phyloP scores from a whole-genome alignment of 352 stramenopile genomes.

The Pythium sukuiense region DNA sequence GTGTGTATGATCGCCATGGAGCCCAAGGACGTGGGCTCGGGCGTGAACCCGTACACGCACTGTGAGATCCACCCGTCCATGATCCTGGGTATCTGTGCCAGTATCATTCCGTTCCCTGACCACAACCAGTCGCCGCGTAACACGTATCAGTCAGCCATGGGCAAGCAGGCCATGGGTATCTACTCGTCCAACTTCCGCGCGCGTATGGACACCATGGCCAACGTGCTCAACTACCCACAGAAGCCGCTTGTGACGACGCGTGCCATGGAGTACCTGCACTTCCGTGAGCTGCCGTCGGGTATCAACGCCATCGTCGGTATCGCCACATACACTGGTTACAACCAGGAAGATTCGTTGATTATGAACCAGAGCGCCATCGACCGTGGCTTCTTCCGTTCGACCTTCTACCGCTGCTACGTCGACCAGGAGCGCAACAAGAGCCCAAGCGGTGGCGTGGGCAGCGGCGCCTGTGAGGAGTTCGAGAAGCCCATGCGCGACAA shows the following conservation, averaged over 20 bases:
- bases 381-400: conserved; percentile 98
- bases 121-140: conserved; percentile 99
- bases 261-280: conserved; percentile 99
- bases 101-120: conserved; percentile 99
- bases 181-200: conserved; percentile 99
- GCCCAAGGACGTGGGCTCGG: conserved; percentile 89
- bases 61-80: conserved; percentile 99
- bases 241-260: conserved; percentile 98
- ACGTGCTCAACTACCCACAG: conserved; percentile 99
- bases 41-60: conserved; percentile 97
- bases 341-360: conserved; percentile 99
- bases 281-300: conserved; percentile 97
- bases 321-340: conserved; percentile 93
- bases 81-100: conserved; percentile 99
- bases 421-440: conserved; percentile 92
- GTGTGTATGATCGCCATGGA: conserved; percentile 99
- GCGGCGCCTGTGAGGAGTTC: conserved; percentile 90
- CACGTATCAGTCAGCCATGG: conserved; percentile 99
- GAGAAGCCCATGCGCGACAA: conserved; percentile 96
- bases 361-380: conserved; percentile 99
- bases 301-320: conserved; percentile 96
- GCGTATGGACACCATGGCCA: conserved; percentile 99
- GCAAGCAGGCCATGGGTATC: conserved; percentile 99
- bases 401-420: conserved; percentile 99
- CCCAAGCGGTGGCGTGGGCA: conserved; percentile 55